A percentile compares a stretch with the other conserved stretches of the same genome.
Evolutionary conservation across 176 grass and related monocot species (phyloP).

Genomic region (Bothriochloa decipiens): DNA sequence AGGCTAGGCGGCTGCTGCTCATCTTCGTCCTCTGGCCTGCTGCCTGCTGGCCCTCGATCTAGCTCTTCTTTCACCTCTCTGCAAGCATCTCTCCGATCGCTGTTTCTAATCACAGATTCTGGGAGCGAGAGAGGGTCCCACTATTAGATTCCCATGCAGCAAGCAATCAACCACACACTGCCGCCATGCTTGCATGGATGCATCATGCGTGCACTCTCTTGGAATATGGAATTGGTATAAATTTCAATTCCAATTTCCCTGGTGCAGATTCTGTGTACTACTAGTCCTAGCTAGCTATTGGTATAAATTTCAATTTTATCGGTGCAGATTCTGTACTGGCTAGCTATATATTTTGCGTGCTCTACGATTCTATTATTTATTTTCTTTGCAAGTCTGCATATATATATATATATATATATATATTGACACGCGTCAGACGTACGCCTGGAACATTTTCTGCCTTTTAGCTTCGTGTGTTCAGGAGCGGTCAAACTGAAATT

Average conservation of each 20-base stretch:
- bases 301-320: not conserved
- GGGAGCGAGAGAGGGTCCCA: not conserved
- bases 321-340: not conserved
- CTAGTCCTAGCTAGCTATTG: too few species aligned
- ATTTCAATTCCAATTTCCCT: too few species aligned
- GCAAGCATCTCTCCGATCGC: not conserved
- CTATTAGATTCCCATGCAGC: not conserved
- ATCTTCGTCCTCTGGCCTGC: too few species aligned
- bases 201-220: not conserved
- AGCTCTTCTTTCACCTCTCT: not conserved
- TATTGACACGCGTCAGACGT: not conserved
- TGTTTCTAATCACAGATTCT: not conserved
- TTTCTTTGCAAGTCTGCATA: not conserved
- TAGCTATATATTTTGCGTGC: too few species aligned
- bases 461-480: not conserved
- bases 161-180: not conserved
- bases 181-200: not conserved
- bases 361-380: not conserved
- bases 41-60: not conserved
- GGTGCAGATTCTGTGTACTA: too few species aligned
- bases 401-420: not conserved
- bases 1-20: not conserved
- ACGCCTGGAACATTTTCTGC: not conserved
- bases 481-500: not conserved
- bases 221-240: not conserved